Base-by-base conservation (phyloP, 2,329 filamentous ascomycete species). In the Colletotrichum nymphaeae region DNA sequence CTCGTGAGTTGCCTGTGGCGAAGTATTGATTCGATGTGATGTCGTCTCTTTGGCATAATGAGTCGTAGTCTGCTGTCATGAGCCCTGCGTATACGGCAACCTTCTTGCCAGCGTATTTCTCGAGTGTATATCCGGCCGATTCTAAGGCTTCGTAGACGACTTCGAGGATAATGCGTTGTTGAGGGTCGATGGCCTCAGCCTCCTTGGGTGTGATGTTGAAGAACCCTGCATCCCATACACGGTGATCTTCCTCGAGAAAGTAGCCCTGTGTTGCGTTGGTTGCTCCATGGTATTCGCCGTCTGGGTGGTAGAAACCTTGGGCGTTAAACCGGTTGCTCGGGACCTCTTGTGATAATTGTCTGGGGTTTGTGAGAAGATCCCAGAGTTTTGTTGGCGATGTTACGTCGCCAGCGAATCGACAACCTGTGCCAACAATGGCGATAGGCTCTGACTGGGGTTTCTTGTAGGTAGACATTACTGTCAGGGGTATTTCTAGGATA, bases 381-480 rank as follows among this genome's bases (percentile, higher is more conserved):
- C 83, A 84, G 4, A 85, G 77, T 69, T 79, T 78, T 1, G 82
- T 81, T 1, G 82, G 80, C 12, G 79, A 78, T 16, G 72, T 79
- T 1, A 81, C 77, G 55, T 76, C 77, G 3, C 84, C 84, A 0
- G 84, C 80, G 35, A 85, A 84, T 35, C 84, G 81, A 75, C 83
- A 86, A 3, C 77, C 82, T 16, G 62, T 81, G 62, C 84, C 84
- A 55, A 86, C 77, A 35, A 86, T 77, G 26, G 84, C 84, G 67
- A 86, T 85, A 57, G 84, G 83, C 67, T 83, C 81, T 58, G 72
- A 67, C 14, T 59, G 69, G 53, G 72, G 72, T 14, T 32, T 68
- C 52, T 74, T 74, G 53, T 74, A 74, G 63, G 71, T 71, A 66
- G 71, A 73, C 71, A 73, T 73, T 37, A 56, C 71, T 73, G 71